These are phyloP conservation scores for Celoporthe dispersa DNA, from an alignment of 2,329 filamentous ascomycete species.

Conservation along the genomic window DNA sequence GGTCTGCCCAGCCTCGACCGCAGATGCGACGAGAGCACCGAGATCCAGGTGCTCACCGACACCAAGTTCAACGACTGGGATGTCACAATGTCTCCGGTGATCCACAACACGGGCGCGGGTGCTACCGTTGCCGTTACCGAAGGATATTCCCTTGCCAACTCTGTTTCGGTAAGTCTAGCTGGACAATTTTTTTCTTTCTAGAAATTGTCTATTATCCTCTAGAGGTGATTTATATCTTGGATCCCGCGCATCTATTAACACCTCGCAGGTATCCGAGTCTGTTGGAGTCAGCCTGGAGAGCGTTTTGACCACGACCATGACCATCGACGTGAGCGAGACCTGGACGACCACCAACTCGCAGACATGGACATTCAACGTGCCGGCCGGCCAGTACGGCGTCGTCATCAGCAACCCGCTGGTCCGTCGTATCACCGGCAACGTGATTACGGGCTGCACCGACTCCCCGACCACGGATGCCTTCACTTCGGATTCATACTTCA, in stretches of 20 bases:
- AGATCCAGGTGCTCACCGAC: slow-evolving; percentile 35
- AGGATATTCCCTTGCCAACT: slow-evolving; percentile 43
- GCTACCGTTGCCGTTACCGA: slow-evolving; percentile 38
- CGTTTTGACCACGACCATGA: slow-evolving; percentile 35
- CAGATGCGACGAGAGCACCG: slow-evolving; percentile 33
- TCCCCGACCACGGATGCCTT: slow-evolving; percentile 36
- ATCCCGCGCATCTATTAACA: no score
- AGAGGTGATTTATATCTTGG: no score
- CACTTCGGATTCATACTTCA: slow-evolving; percentile 41
- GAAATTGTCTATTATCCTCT: no score
- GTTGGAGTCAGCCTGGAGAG: not conserved
- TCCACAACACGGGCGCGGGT: slow-evolving; percentile 37
- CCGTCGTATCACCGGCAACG: slow-evolving; percentile 40
- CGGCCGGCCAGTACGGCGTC: slow-evolving; percentile 43
- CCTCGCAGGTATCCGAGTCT: not conserved
- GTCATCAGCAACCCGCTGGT: slow-evolving; percentile 45
- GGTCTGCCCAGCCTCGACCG: slow-evolving; percentile 4
- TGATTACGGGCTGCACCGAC: slow-evolving; percentile 42
- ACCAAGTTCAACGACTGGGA: slow-evolving; percentile 45
- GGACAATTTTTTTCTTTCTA: not conserved
- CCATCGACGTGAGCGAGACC: slow-evolving; percentile 33
- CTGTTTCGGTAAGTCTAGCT: slow-evolving; percentile 35
- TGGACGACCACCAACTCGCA: slow-evolving; percentile 42
- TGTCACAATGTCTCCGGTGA: slow-evolving; percentile 42
- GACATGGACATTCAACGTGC: slow-evolving; percentile 39